These are phyloP conservation scores for Wickerhamiella azymoides DNA, from an alignment of 805 yeast species.

Conservation along the genomic window DNA sequence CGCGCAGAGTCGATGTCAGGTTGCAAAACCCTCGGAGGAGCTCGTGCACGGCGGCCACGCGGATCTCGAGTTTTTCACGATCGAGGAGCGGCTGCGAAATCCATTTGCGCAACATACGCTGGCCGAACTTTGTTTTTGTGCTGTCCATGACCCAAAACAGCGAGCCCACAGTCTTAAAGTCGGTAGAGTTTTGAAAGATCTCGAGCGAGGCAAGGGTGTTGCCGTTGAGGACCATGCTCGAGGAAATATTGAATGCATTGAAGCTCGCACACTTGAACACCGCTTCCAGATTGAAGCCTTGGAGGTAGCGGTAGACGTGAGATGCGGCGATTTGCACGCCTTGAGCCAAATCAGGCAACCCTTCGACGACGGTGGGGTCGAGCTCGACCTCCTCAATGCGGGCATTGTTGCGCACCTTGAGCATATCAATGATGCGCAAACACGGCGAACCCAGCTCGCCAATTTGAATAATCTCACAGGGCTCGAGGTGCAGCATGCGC, in stretches of 20 bases:
- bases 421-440: slow-evolving; percentile 6
- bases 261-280: slow-evolving; percentile 44
- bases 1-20: slow-evolving; percentile 21
- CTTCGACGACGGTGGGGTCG: background rate
- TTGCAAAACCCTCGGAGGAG: slow-evolving; percentile 20
- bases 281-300: slow-evolving; percentile 47
- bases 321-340: background rate
- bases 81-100: slow-evolving; percentile 54
- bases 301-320: slow-evolving; percentile 36
- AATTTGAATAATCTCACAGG: slow-evolving; percentile 53
- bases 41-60: slow-evolving; percentile 49
- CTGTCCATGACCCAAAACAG: slow-evolving; percentile 69
- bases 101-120: slow-evolving; percentile 57
- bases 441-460: slow-evolving; percentile 27
- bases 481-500: slow-evolving; percentile 56
- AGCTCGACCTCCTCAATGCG: slow-evolving; percentile 16
- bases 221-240: slow-evolving; percentile 44
- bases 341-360: background rate
- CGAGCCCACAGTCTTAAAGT: slow-evolving; percentile 46
- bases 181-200: slow-evolving; percentile 53
- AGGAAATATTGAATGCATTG: slow-evolving; percentile 34
- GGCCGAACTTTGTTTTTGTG: slow-evolving; percentile 68
- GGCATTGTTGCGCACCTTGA: slow-evolving; percentile 2
- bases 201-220: slow-evolving; percentile 62
- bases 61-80: slow-evolving; percentile 37